Conservation (phyloP, 768 basidiomycete genomes). For the Phanerochaete carnosa region DNA sequence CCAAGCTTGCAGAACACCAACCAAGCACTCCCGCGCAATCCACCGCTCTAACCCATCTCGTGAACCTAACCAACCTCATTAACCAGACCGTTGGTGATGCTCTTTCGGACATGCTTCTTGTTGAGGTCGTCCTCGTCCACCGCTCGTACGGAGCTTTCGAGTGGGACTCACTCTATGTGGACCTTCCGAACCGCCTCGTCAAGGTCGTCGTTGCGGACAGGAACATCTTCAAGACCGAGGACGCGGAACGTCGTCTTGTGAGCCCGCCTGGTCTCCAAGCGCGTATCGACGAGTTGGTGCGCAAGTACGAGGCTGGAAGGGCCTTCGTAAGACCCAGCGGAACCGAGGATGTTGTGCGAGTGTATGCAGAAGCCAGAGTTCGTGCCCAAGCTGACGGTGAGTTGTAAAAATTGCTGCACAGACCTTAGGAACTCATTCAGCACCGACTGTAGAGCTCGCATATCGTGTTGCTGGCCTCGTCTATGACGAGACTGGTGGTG, state of each 20-base stretch:
- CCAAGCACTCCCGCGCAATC: slow-evolving; percentile 82
- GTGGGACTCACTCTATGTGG: slow-evolving; percentile 92
- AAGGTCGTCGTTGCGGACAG: slow-evolving; percentile 88
- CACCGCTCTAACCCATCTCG: slow-evolving; percentile 73
- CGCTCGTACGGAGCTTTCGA: slow-evolving; percentile 78
- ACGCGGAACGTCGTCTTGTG: slow-evolving; percentile 88
- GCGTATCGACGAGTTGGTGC: slow-evolving; percentile 78
- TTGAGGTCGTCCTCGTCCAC: slow-evolving; percentile 89
- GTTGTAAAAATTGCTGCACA: slow-evolving; percentile 24
- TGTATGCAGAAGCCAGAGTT: slow-evolving; percentile 89
- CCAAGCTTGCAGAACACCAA: slow-evolving; percentile 55
- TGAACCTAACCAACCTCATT: slow-evolving; percentile 78
- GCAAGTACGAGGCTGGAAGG: slow-evolving; percentile 77
- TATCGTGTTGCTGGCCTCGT: slow-evolving; percentile 83
- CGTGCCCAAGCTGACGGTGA: slow-evolving; percentile 79
- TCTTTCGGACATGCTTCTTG: slow-evolving; percentile 91
- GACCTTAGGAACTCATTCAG: slow-evolving; percentile 5
- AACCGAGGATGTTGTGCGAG: slow-evolving; percentile 96
- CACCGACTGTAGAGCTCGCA: slow-evolving; percentile 62
- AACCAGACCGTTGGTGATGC: slow-evolving; percentile 99
- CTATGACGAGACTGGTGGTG: slow-evolving; percentile 81
- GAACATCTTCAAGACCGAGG: slow-evolving; percentile 81
- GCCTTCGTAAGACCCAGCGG: slow-evolving; percentile 96
- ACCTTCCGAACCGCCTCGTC: slow-evolving; percentile 91
- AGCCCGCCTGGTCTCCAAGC: slow-evolving; percentile 77